Base-by-base conservation (phyloP, 768 basidiomycete species). In the Hericium erinaceus region DNA sequence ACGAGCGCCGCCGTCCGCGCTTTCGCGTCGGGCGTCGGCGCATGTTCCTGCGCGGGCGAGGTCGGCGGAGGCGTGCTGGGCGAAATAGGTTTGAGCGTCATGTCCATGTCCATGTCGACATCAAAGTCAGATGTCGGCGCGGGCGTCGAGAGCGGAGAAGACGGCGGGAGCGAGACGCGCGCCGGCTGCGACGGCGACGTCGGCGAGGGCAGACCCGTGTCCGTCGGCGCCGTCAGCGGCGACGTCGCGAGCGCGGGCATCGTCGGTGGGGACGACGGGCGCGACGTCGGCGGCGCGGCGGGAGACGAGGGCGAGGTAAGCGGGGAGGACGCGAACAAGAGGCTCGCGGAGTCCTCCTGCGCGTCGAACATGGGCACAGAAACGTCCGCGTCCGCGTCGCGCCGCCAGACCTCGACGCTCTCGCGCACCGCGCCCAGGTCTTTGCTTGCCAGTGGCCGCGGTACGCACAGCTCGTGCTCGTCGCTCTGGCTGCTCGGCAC, bases 401-500 rank as follows among this genome's bases (percentile, higher is more conserved):
- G 66, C 46, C 74, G 72, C 81, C 81, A 80, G 18, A 66, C 62
- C 54, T 76, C 70, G 12, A 82, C 73, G 55, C 62, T 72, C 39
- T 74, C 69, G 56, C 70, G 71, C 48, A 66, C 67, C 1, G 65
- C 64, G 12, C 57, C 55, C 1, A 64, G 60, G 59, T 74, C 66
- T 26, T 65, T 66, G 38, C 65, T 48, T 2, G 58, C 55, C 24
- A 66, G 39, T 41, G 61, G 63, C n/a, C 37, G 39, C 39, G 72
- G 71, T 8, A 73, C 55, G 48, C 66, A 67, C 51, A 85, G 70
- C 61, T 87, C 84, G 49, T 76, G 71, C 65, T 86, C 86, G 60
- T 85, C 82, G 51, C 83, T 84, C 66, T 85, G 81, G 61, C 85
- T 87, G 50, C 82, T 85, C 20, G 80, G 82, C 8, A 86, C 73